These are phyloP conservation scores for Spathaspora jeffriesii DNA, from an alignment of 1,139 yeast species.

Conservation along the genomic window DNA sequence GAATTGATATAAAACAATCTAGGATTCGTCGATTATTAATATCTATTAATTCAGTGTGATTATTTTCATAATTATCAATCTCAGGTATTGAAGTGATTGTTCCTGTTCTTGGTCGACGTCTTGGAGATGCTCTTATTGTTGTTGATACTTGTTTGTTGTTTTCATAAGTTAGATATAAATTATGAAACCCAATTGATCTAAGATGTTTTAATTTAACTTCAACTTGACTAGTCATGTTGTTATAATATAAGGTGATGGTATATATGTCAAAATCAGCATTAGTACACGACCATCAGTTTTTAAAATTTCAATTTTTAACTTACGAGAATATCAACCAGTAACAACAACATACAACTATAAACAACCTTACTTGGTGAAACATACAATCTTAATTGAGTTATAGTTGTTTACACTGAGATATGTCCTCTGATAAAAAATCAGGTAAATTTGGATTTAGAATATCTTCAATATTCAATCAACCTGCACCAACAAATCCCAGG, in stretches of 20 bases:
- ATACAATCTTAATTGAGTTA: background rate
- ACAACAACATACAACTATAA: background rate
- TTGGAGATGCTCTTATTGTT: background rate
- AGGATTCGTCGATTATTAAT: constrained; percentile 17
- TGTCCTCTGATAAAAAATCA: constrained; percentile 4
- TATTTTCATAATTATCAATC: constrained; percentile 7
- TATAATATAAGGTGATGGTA: no score
- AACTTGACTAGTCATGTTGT: background rate
- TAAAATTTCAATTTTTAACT: background rate
- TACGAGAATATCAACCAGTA: background rate
- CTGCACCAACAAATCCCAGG: constrained; percentile 3
- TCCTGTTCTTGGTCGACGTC: constrained; percentile 4
- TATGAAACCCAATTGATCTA: constrained; percentile 5
- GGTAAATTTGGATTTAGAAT: constrained; percentile 14
- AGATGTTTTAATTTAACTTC: constrained; percentile 7
- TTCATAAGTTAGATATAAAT: constrained; percentile 5
- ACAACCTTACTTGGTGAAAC: background rate
- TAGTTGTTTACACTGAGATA: background rate
- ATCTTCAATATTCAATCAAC: constrained; percentile 14
- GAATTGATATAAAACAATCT: constrained; percentile 30
- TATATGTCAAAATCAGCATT: background rate
- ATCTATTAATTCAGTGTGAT: constrained; percentile 7
- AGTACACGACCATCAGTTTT: background rate
- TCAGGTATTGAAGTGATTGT: constrained; percentile 7
- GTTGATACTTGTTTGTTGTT: background rate